A percentile compares a stretch with the other conserved stretches of the same genome.
Evolutionary conservation across 345 rosid genomes (phyloP).

Genomic region (Eucalyptus pauciflora): DNA sequence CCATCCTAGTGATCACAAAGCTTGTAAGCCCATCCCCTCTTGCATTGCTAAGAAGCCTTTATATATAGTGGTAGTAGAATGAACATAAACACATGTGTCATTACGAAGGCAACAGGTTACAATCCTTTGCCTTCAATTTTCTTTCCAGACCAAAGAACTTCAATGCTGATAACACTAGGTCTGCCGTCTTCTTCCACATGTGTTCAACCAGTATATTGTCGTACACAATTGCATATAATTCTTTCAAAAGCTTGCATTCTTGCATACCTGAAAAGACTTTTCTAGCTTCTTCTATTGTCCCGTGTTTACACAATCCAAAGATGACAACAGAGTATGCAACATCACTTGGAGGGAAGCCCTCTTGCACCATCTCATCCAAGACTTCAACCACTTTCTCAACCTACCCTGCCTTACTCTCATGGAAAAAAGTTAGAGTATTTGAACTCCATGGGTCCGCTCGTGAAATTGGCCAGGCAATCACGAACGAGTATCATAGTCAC

Average conservation of each 20-base stretch:
- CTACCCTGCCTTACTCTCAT: constrained; percentile 36
- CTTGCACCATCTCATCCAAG: constrained; percentile 58
- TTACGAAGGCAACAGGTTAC: background rate
- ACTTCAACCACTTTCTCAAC: constrained; percentile 52
- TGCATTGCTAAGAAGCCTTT: background rate
- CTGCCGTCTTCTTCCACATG: constrained; percentile 71
- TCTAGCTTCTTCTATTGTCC: background rate
- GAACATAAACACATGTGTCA: too few relatives aligned
- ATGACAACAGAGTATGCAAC: constrained; percentile 52
- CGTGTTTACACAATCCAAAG: constrained; percentile 43
- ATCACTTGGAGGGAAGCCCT: constrained; percentile 42
- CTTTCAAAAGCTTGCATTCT: background rate
- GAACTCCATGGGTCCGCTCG: constrained; percentile 64
- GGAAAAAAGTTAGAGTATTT: constrained; percentile 53
- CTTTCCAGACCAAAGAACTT: constrained; percentile 77
- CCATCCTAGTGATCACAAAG: background rate
- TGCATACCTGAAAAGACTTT: background rate
- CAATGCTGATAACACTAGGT: constrained; percentile 55
- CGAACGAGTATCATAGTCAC: constrained; percentile 65
- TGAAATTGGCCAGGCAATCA: constrained; percentile 61
- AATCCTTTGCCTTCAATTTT: constrained; percentile 57
- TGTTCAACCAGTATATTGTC: constrained; percentile 61
- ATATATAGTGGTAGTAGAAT: background rate
- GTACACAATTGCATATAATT: background rate
- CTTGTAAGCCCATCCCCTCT: background rate